Percentiles rank a stretch among this genome's conserved stretches.
These are phyloP conservation scores for Rhodotorula sp. DNA, from an alignment of 1,284 basidiomycete species.

Conservation along the genomic window DNA sequence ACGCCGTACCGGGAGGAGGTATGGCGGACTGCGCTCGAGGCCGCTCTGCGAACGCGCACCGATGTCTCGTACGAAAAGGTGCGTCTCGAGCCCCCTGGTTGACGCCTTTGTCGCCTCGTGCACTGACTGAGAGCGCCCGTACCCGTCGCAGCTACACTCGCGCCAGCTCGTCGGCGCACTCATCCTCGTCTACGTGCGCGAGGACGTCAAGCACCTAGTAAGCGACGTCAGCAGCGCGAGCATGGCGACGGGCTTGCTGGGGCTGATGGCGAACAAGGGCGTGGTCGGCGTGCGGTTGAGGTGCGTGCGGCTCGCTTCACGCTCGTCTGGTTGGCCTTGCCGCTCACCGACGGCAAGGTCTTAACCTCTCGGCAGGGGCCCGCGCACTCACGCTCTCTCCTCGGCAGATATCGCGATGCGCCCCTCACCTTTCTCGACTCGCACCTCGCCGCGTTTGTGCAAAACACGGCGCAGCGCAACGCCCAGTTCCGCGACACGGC, in stretches of 20 bases:
- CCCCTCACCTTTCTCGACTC: slow-evolving; percentile 93
- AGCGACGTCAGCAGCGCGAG: slow-evolving; percentile 73
- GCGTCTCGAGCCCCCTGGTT: too few relatives aligned
- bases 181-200: slow-evolving; percentile 73
- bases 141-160: slow-evolving; percentile 66
- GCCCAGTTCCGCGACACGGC: slow-evolving; percentile 83
- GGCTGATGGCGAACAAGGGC: slow-evolving; percentile 86
- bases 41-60: slow-evolving; percentile 2
- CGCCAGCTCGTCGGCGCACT: slow-evolving; percentile 91
- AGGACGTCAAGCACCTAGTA: slow-evolving; percentile 55
- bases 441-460: slow-evolving; percentile 92
- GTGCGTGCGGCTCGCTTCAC: background rate
- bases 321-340: background rate
- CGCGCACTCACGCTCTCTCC: slow-evolving; percentile 40
- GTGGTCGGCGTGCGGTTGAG: slow-evolving; percentile 37
- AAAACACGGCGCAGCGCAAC: slow-evolving; percentile 77
- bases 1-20: slow-evolving; percentile 36
- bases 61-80: slow-evolving; percentile 27
- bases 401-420: slow-evolving; percentile 84
- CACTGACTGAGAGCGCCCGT: too few relatives aligned
- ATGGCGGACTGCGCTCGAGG: slow-evolving; percentile 38
- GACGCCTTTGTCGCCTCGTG: too few relatives aligned
- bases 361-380: too few relatives aligned
- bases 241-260: slow-evolving; percentile 88
- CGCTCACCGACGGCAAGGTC: too few relatives aligned